A percentile compares a stretch with the other conserved stretches of the same genome.
Evolutionary conservation across 805 yeast genomes (phyloP).

Genomic region (Peterozyma toletana): DNA sequence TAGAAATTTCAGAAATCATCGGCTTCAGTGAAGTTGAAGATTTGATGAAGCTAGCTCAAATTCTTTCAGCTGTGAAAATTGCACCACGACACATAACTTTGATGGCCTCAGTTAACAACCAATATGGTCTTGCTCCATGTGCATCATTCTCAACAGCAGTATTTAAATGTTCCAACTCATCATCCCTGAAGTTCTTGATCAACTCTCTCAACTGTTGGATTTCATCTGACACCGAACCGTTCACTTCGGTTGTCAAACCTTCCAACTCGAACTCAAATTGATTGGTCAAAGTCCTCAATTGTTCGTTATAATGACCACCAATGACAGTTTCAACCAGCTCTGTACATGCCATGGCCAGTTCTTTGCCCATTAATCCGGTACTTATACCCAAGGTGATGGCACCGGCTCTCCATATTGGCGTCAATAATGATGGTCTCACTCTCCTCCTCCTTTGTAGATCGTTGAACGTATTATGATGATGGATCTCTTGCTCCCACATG

Average conservation of each 20-base stretch:
- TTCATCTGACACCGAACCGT: conserved; percentile 36
- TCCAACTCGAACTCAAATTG: conserved; percentile 44
- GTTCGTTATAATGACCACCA: conserved; percentile 92
- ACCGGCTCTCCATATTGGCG: conserved; percentile 91
- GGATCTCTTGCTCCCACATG: conserved; percentile 98
- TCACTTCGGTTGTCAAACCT: conserved; percentile 19
- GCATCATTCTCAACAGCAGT: conserved; percentile 93
- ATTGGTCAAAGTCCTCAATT: conserved; percentile 67
- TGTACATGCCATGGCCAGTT: conserved; percentile 99
- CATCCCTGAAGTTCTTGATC: conserved; percentile 79
- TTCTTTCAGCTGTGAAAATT: conserved; percentile 82
- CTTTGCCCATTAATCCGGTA: conserved; percentile 82
- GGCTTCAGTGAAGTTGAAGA: too few relatives aligned
- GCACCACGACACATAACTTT: conserved; percentile 82
- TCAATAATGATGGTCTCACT: conserved; percentile 84
- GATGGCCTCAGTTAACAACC: conserved; percentile 80
- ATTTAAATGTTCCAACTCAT: conserved; percentile 90
- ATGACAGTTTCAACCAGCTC: conserved; percentile 98
- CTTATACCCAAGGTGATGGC: conserved; percentile 82
- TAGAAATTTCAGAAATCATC: too few relatives aligned
- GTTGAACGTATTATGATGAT: conserved; percentile 84
- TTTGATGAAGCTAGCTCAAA: too few relatives aligned
- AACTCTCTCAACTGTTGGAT: conserved; percentile 48
- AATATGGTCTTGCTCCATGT: conserved; percentile 86
- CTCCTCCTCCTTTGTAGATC: conserved; percentile 65